phyloP scores from a whole-genome alignment of 2,329 filamentous ascomycete species.

The Fusarium dimerum region DNA sequence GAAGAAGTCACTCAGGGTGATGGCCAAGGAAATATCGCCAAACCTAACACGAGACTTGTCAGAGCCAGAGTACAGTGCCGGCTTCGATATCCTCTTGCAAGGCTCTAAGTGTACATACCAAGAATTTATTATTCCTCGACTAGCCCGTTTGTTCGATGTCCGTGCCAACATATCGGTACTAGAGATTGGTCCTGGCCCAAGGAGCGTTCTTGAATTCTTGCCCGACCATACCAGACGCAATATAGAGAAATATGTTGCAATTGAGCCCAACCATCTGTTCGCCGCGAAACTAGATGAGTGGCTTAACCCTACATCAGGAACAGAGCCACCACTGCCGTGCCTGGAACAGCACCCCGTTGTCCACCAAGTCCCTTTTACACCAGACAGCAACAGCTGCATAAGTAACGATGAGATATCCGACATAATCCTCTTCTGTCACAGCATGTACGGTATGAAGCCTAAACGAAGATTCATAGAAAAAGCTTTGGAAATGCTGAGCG shows the following conservation, averaged over 20 bases:
- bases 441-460: conserved; percentile 61
- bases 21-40: conserved; percentile 24
- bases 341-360: conserved; percentile 43
- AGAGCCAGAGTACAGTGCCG: conserved; percentile 49
- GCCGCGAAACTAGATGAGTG: conserved; percentile 44
- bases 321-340: conserved; percentile 40
- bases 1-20: conserved; percentile 41
- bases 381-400: conserved; percentile 26
- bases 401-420: conserved; percentile 46
- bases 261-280: conserved; percentile 53
- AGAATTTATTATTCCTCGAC: conserved; percentile 53
- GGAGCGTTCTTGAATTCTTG: conserved; percentile 53
- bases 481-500: conserved; percentile 49
- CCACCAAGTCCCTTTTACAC: conserved; percentile 39
- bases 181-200: conserved; percentile 61
- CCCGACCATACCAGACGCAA: conserved; percentile 42
- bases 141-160: conserved; percentile 44
- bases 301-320: conserved; percentile 34
- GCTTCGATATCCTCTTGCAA: conserved; percentile 45
- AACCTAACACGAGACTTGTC: conserved; percentile 39
- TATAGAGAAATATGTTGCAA: conserved; percentile 53
- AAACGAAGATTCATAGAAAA: conserved; percentile 47
- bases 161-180: conserved; percentile 50
- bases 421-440: conserved; percentile 62
- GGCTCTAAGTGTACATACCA: conserved; percentile 43